Evolutionary conservation across 1,284 basidiomycete species (phyloP).

Genomic region (Macrocybe sp.): DNA sequence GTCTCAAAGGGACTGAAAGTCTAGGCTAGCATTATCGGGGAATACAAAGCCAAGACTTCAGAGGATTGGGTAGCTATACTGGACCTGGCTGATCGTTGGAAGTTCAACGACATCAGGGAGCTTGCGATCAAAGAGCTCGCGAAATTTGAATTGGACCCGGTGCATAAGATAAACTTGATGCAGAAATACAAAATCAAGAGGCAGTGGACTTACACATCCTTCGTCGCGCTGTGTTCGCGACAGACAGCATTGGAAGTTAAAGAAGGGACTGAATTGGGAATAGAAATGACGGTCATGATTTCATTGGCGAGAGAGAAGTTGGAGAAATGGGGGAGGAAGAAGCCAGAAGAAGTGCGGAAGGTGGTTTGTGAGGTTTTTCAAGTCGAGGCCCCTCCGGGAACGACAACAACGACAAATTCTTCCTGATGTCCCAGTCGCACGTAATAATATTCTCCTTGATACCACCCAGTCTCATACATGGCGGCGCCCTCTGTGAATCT

Average conservation of each 20-base stretch:
- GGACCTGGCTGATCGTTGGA: background rate
- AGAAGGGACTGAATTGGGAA: constrained; percentile 7
- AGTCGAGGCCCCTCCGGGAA: constrained; percentile 1
- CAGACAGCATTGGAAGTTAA: constrained; percentile 1
- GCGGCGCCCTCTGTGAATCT: constrained; percentile 9
- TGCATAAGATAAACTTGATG: constrained; percentile 12
- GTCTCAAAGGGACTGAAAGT: background rate
- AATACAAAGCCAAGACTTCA: constrained; percentile 6
- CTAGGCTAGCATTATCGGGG: constrained; percentile 1
- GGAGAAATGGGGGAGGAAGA: constrained; percentile 12
- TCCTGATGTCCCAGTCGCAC: constrained; percentile 2
- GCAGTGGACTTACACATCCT: constrained; percentile 12
- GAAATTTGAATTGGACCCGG: constrained; percentile 6
- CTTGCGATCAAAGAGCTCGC: constrained; percentile 6
- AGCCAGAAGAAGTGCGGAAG: constrained; percentile 9
- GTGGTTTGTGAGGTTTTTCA: constrained; percentile 12
- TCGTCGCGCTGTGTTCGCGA: constrained; percentile 9
- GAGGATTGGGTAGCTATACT: constrained; percentile 6
- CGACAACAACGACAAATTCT: constrained; percentile 2
- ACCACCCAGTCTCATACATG: background rate
- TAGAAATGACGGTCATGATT: constrained; percentile 7
- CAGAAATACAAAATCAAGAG: constrained; percentile 8
- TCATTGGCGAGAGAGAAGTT: constrained; percentile 6
- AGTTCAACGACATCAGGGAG: constrained; percentile 5
- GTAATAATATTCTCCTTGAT: background rate